Evolutionary conservation across 345 rosid species (phyloP).

Genomic region (Noccaea caerulescens): DNA sequence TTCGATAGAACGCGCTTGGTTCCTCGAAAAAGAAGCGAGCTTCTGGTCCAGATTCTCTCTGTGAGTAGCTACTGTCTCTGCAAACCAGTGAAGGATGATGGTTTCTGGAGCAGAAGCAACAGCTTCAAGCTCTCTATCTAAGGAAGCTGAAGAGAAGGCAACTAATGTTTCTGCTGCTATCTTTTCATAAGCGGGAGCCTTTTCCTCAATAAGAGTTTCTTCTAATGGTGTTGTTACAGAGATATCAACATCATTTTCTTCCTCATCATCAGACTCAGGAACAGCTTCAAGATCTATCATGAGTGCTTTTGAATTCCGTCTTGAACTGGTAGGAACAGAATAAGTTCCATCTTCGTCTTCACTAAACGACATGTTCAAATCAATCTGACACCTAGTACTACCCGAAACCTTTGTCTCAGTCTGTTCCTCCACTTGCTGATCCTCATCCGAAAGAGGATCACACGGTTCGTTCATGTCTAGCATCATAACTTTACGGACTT

Average conservation of each 20-base stretch:
- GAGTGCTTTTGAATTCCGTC: constrained; percentile 41
- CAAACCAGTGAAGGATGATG: constrained; percentile 68
- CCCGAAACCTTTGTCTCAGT: constrained; percentile 20
- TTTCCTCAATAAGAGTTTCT: constrained; percentile 31
- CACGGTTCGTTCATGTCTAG: constrained; percentile 93
- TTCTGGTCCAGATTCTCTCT: constrained; percentile 53
- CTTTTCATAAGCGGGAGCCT: constrained; percentile 31
- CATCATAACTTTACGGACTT: constrained; percentile 48
- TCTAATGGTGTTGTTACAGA: constrained; percentile 19
- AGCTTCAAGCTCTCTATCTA: constrained; percentile 36
- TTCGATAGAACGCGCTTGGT: constrained; percentile 27
- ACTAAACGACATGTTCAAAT: constrained; percentile 60
- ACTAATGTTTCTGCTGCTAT: constrained; percentile 71
- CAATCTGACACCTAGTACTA: constrained; percentile 51
- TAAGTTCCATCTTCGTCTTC: constrained; percentile 56
- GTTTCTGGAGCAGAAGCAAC: constrained; percentile 30
- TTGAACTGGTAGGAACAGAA: constrained; percentile 40
- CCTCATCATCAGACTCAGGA: constrained; percentile 45
- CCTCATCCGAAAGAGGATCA: constrained; percentile 52
- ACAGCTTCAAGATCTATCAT: constrained; percentile 67
- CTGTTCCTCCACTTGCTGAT: constrained; percentile 34
- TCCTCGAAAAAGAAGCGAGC: constrained; percentile 35
- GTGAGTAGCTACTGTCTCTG: constrained; percentile 57
- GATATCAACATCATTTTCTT: constrained; percentile 7
- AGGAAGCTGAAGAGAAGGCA: constrained; percentile 53